These are phyloP conservation scores for Chlorella sp. DNA, from an alignment of 139 green algal species.

Conservation along the genomic window DNA sequence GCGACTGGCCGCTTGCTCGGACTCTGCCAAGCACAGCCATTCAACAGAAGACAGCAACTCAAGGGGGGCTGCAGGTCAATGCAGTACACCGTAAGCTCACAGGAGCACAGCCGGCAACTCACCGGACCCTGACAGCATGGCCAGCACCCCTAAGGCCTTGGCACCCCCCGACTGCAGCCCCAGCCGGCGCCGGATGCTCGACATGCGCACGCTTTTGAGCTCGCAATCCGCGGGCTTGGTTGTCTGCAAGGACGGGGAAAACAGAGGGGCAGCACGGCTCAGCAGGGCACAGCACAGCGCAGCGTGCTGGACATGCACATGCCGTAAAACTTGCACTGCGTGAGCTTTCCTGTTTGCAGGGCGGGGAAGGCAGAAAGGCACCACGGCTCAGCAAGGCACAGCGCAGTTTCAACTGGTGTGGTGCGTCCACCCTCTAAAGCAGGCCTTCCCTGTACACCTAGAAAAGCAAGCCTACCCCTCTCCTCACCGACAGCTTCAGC, in stretches of 20 bases:
- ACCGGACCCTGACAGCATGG: constrained; percentile 40
- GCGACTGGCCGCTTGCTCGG: too few relatives aligned
- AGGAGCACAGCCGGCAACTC: neutral
- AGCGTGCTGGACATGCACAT: too few relatives aligned
- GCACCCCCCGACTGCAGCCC: constrained; percentile 34
- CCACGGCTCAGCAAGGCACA: neutral
- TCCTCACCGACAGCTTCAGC: neutral
- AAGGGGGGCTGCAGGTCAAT: too few relatives aligned
- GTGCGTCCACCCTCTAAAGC: too few relatives aligned
- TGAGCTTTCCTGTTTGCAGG: constrained; percentile 26
- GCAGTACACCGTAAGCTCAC: neutral
- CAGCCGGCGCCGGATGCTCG: constrained; percentile 31
- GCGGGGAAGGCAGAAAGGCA: neutral
- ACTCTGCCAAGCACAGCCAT: neutral
- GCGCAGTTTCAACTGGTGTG: too few relatives aligned
- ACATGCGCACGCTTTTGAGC: constrained; percentile 20
- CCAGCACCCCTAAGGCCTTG: constrained; percentile 39
- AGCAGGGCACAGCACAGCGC: neutral
- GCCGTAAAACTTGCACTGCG: constrained; percentile 41
- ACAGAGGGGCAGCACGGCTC: neutral
- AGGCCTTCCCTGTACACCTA: too few relatives aligned
- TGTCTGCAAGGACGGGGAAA: constrained; percentile 28
- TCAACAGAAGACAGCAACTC: too few relatives aligned
- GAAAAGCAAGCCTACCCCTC: neutral
- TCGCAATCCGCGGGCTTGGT: constrained; percentile 24